Percentiles rank a stretch among this genome's conserved stretches.
These are phyloP conservation scores for Pisolithus microcarpus DNA, from an alignment of 768 basidiomycete genomes.

Conservation along the genomic window DNA sequence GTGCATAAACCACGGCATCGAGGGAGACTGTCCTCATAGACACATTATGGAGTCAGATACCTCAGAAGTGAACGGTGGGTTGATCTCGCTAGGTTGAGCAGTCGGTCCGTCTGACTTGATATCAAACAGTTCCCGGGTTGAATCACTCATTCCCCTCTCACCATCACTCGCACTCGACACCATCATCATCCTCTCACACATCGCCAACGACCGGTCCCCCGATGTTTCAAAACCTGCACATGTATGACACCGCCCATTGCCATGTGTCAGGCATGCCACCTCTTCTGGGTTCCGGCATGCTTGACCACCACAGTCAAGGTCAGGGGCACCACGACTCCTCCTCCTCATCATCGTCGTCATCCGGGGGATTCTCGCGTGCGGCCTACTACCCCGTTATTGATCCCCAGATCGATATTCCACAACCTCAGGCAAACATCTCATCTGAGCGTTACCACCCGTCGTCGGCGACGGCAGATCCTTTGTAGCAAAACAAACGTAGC, in stretches of 20 bases:
- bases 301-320: conserved; percentile 4
- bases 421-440: conserved; percentile 22
- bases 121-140: conserved; percentile 1
- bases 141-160: conserved; percentile 11
- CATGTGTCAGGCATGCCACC: conserved; percentile 21
- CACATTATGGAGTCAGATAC: conserved; percentile 14
- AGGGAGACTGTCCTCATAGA: conserved; percentile 41
- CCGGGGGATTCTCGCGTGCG: conserved; percentile 18
- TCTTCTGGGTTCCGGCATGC: not conserved
- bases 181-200: conserved; percentile 8
- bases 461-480: conserved; percentile 8
- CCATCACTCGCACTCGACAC: conserved; percentile 1
- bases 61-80: conserved; percentile 21
- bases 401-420: conserved; percentile 28
- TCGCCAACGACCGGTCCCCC: conserved; percentile 4
- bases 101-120: not conserved
- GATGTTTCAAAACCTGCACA: conserved; percentile 17
- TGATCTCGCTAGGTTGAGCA: not conserved
- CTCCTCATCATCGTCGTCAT: conserved; percentile 3
- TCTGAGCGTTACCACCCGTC: conserved; percentile 28
- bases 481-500: conserved; percentile 8
- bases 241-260: conserved; percentile 24
- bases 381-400: conserved; percentile 37
- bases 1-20: conserved; percentile 39
- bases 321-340: not conserved